Evolutionary conservation across 441 rosid species (phyloP), one percentile per base, ranked within the genome.

Genomic region (Gossypium schwendimanii): DNA sequence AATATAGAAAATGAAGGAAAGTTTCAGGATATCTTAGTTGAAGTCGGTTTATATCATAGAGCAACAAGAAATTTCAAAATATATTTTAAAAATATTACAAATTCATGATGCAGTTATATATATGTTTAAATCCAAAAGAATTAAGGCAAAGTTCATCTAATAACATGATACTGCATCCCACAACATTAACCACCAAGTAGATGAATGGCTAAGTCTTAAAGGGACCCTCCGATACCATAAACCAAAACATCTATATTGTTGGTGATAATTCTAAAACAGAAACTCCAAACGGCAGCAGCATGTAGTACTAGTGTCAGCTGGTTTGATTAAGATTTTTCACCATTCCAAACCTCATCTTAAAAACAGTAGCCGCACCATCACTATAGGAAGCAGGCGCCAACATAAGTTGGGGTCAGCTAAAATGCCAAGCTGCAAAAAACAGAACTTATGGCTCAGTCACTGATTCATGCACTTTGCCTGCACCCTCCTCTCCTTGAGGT

Each of bases 401-500:
- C 28, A 58, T 20, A 23, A 70, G 26, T 20, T 20, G 28, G n/a
- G 36, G 15, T 15, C 1, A 9, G 15, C 24, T 3, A 18, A 36
- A 20, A 1, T 18, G 49, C n/a, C n/a, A 14, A 17, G 44, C 54
- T 36, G 52, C 53, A 58, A 70, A 52, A 18, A 36, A n/a, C 59
- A 28, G 8, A 12, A 33, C 31, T 36, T 64, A 81, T 31, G 71
- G 58, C 41, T 80, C 85, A 0, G 64, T 17, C 58, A 73, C 73
- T 21, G 78, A 55, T 17, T 39, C 76, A 15, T 63, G 2, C 6
- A 23, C 75, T 41, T 75, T 36, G 14, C 60, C 78, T 26, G 69
- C 74, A 41, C 59, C 78, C 14, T 71, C 63, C 63, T 63, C 76
- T 3, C 77, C 76, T 33, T 41, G 79, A 36, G 50, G 73, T 15